Percentiles rank a stretch among this genome's conserved stretches.
Conservation (phyloP, 495 filamentous ascomycete genomes). For the Penicillium diatomitis region DNA sequence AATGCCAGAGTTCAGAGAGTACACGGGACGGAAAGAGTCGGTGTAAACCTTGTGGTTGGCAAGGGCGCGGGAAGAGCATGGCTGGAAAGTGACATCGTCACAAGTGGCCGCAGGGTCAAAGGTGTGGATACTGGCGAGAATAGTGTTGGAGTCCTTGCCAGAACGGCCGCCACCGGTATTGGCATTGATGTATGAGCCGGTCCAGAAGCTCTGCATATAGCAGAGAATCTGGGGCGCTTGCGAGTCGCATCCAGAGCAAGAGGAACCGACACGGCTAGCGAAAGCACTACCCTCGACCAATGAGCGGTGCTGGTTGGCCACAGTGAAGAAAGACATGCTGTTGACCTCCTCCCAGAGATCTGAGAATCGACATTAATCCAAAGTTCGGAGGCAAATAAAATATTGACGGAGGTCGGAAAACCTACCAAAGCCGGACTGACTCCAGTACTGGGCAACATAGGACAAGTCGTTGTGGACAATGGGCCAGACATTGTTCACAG, state of each 20-base stretch:
- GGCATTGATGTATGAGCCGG: conserved; percentile 44
- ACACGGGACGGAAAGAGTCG: conserved; percentile 52
- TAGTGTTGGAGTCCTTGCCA: conserved; percentile 54
- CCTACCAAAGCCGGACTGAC: conserved; percentile 46
- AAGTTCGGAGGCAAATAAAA: too few species aligned
- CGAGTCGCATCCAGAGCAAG: conserved; percentile 44
- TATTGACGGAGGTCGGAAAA: background rate
- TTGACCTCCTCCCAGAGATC: conserved; percentile 67
- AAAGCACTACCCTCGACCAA: conserved; percentile 51
- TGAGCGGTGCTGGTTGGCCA: conserved; percentile 38
- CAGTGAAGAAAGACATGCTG: conserved; percentile 55
- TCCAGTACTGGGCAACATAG: conserved; percentile 69
- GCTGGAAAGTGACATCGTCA: conserved; percentile 46
- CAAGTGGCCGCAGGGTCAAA: conserved; percentile 50
- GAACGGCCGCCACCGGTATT: conserved; percentile 44
- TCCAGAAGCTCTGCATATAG: conserved; percentile 60
- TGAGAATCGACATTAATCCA: background rate
- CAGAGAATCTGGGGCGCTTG: conserved; percentile 49
- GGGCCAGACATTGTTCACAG: conserved; percentile 44
- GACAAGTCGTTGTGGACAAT: conserved; percentile 56
- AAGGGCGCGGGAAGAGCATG: conserved; percentile 54
- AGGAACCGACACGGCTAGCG: conserved; percentile 32
- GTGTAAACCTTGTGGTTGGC: conserved; percentile 56
- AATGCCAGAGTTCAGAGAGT: conserved; percentile 47
- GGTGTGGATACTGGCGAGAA: conserved; percentile 53